Percentiles rank a stretch among this genome's conserved stretches.
Conservation (phyloP, 805 yeast genomes). For the Saturnispora mendoncae region DNA sequence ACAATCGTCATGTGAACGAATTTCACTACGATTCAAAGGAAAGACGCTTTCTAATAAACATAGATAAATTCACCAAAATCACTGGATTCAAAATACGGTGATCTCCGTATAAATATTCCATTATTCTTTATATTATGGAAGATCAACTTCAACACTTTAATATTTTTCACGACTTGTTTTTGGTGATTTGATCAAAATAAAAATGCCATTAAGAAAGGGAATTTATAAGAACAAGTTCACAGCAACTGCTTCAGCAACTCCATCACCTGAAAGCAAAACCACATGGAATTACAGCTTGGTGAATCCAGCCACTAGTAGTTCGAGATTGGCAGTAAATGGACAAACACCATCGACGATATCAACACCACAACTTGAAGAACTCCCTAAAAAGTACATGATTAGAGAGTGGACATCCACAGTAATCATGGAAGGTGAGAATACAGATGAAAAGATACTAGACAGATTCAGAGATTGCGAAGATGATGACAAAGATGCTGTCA, state of each 20-base stretch:
- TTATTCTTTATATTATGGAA: too few species aligned
- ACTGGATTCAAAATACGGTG: too few species aligned
- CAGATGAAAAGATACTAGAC: background rate
- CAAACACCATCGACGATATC: background rate
- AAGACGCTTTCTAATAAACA: too few species aligned
- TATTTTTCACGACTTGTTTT: too few species aligned
- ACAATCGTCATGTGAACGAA: too few species aligned
- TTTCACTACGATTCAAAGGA: too few species aligned
- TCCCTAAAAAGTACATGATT: constrained; percentile 1
- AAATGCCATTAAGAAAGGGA: constrained; percentile 6
- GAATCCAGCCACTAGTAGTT: constrained; percentile 1
- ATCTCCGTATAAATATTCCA: too few species aligned
- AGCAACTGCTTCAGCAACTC: constrained; percentile 10
- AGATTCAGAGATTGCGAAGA: constrained; percentile 20
- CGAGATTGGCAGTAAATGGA: background rate
- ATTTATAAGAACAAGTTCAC: constrained; percentile 8
- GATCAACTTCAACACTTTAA: too few species aligned
- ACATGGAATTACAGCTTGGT: constrained; percentile 1
- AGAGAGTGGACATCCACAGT: constrained; percentile 2
- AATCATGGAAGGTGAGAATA: background rate
- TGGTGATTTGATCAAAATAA: too few species aligned
- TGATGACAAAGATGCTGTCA: constrained; percentile 28
- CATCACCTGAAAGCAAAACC: constrained; percentile 3
- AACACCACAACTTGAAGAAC: background rate
- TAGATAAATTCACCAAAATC: too few species aligned